A percentile compares a stretch with the other conserved stretches of the same genome.
Conservation (phyloP, 306 rosid species). For the Cucumis melo region DNA sequence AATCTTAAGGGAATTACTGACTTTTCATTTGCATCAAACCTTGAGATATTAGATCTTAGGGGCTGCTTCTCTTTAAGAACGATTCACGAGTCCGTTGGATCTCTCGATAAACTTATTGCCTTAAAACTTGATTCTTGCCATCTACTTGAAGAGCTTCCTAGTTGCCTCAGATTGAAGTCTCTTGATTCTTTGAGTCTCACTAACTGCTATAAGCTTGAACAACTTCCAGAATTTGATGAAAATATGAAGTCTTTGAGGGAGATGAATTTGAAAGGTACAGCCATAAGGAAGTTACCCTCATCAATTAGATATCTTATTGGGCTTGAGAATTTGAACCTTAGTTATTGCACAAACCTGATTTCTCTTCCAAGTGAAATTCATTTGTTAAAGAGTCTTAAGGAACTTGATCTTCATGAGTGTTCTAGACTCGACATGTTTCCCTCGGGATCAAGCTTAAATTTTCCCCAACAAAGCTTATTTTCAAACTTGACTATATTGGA, state of each 20-base stretch:
- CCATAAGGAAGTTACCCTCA: background rate
- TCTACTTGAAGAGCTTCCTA: background rate
- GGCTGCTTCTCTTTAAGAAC: background rate
- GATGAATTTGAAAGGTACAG: background rate
- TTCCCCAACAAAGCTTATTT: too few species aligned
- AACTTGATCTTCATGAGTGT: background rate
- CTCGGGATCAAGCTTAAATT: too few species aligned
- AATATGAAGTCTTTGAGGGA: background rate
- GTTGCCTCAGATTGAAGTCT: background rate
- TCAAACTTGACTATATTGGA: background rate
- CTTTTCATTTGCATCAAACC: background rate
- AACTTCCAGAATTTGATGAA: background rate
- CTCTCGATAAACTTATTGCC: background rate
- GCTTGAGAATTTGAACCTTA: background rate
- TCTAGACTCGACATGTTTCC: background rate
- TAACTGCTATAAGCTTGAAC: background rate
- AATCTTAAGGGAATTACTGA: too few species aligned
- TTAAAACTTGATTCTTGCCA: background rate
- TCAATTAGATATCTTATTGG: background rate
- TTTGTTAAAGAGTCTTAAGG: background rate
- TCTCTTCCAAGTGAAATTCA: background rate
- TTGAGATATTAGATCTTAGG: background rate
- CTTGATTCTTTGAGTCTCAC: background rate
- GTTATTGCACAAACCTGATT: background rate
- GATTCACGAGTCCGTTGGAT: background rate